Evolutionary conservation across 2,329 filamentous ascomycete species (phyloP), one percentile per base, ranked within the genome.

Genomic region (Phialophora verrucosa): DNA sequence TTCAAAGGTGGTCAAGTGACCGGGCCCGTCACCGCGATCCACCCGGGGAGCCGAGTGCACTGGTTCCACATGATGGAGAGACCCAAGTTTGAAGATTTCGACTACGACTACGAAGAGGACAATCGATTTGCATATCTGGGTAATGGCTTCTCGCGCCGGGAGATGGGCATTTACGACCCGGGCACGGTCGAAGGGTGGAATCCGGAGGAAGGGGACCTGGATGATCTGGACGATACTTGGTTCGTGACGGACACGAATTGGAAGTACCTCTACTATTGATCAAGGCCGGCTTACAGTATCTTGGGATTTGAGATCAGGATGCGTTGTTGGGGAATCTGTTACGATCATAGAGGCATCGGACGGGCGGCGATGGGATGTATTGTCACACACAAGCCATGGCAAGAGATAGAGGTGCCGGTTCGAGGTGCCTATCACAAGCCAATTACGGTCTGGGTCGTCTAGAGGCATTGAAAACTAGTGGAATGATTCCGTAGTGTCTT

Each of bases 1-100:
- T 83, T 82, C 62, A 73, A 81, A 80, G 64, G 67, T 35, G 66
- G 66, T 1, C 51, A 65, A 64, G 74, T 58, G 72, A 74, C 54
- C n/a, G 67, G 67, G 7, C 27, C 61, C 8, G 44, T 70, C 38
- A 61, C 42, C 3, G 61, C 60, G 5, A 47, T 69, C n/a, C 58
- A 61, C 35, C 67, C 67, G 7, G 67, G 67, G 2, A 70, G 68
- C 38, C 63, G 73, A 17, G 59, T 75, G 20, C 73, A 74, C 47
- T 74, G 70, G 61, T 73, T 74, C 44, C 69, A 74, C 11, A 67
- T 65, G 4, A 63, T 76, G 63, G 64, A 71, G 31, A 47, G 61
- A 8, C 70, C 70, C 3, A 69, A 72, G 25, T 76, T 64, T 61
- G 74, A 75, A 59, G 73, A 75, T 29, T 75, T 69, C 42, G 56